Evolutionary conservation across 345 rosid genomes (phyloP).

Genomic region (Rubroshorea leprosula): DNA sequence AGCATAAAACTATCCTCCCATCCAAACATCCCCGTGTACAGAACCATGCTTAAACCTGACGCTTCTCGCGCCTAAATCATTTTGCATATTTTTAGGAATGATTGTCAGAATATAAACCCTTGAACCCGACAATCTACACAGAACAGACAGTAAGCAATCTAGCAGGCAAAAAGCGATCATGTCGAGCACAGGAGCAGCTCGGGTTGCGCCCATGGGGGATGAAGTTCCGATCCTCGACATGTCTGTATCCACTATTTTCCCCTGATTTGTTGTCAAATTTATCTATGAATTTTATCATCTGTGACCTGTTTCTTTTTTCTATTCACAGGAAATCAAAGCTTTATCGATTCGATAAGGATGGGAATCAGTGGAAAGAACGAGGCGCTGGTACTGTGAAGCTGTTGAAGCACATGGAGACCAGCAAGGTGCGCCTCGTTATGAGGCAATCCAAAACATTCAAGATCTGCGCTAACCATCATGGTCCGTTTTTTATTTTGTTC

Average conservation of each 20-base stretch:
- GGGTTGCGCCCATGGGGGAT: no score
- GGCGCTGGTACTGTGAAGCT: conserved; percentile 94
- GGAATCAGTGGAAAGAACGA: conserved; percentile 89
- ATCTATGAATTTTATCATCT: not conserved
- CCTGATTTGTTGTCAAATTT: conserved; percentile 2
- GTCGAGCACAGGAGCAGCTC: no score
- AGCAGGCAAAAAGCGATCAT: no score
- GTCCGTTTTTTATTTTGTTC: conserved; percentile 32
- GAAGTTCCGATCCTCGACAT: conserved; percentile 76
- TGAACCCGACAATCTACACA: no score
- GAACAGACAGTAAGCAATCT: no score
- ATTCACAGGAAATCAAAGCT: conserved; percentile 71
- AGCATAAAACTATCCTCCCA: no score
- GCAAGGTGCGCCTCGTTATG: conserved; percentile 85
- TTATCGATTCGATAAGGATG: conserved; percentile 77
- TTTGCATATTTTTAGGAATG: no score
- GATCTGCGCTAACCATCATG: conserved; percentile 96
- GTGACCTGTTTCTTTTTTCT: not conserved
- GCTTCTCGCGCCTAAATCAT: no score
- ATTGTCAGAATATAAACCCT: no score
- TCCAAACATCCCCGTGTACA: no score
- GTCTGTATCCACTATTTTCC: conserved; percentile 41
- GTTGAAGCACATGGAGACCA: conserved; percentile 69
- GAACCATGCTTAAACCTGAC: no score
- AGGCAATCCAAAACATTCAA: conserved; percentile 91